Evolutionary conservation across 1,284 basidiomycete genomes (phyloP), one percentile per base, ranked within the genome.

Genomic region (Irpex sp.): DNA sequence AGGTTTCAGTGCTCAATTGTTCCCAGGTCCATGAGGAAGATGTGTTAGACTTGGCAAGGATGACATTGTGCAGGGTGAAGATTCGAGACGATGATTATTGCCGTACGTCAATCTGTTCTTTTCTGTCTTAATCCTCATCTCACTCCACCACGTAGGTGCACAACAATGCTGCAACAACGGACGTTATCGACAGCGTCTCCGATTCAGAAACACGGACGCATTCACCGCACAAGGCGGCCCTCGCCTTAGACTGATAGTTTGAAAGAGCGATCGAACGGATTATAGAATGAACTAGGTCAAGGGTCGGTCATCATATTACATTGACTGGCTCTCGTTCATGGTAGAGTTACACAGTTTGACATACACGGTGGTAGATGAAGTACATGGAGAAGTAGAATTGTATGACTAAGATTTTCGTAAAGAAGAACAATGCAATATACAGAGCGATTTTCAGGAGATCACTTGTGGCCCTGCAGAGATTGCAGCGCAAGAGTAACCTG

Each of bases 1-100:
- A 81, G 68, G 73, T 87, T n/a, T 81, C 81, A 0, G 78, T 85
- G 17, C 83, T 88, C 65, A 83, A 86, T 66, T 88, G 87, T 70
- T 78, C 83, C 15, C 81, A 82, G 63, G 84, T 88, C 34, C 77
- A 79, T 66, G 84, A 87, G 64, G 73, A 76, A 62, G 82, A 87
- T 67, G 79, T 89, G 64, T 64, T 86, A 54, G 77, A 81, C 58
- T 70, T 89, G 13, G 82, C 84, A 17, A 68, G 74, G 57, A 70
- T 79, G 68, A 81, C 83, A 0, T 71, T 76, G n/a, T 88, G 85
- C 67, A 76, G 82, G 58, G 75, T 88, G 13, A 74, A 81, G 58
- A 75, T 80, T 61, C 71, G 77, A 34, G 76, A 78, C 17, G 63
- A 63, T 15, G 84, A 88, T 70, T 83, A 82, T 71, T 87, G 86